Base-by-base conservation (phyloP, 1,284 basidiomycete genomes). In the Moesziomyces antarcticus region DNA sequence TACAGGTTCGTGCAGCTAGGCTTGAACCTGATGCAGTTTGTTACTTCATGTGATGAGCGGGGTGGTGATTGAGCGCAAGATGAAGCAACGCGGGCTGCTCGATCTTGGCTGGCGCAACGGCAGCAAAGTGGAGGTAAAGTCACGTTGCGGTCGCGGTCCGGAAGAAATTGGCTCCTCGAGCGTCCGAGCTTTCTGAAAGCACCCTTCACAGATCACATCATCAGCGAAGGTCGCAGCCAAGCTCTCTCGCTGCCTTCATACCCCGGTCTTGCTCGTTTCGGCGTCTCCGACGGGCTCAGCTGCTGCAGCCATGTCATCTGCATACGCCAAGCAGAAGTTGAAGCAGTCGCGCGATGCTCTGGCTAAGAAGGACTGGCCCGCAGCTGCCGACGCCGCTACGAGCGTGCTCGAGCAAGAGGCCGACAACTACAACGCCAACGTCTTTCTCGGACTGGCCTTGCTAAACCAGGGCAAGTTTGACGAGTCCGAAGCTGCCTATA, bases 391-490 rank as follows among this genome's bases (percentile, higher is more conserved):
- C 45, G 67, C 70, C 22, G 77, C 77, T 9, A 25, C 30, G 7
- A 56, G 56, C 54, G 63, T 83, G 13, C 63, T 83, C 20, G 73
- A 82, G 46, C 68, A 72, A 14, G 77, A 82, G 30, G 52, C 62
- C n/a, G 56, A 77, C 48, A 80, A 83, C 65, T 83, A 83, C 58
- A 81, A 82, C 51, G 82, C 80, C 79, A 73, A 77, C 50, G 82
- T 82, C 53, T 75, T 80, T 24, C 67, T 63, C 21, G 82, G 73
- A 2, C 68, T 83, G 2, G 75, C 82, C 3, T 63, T 78, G 11
- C 56, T 83, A 35, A 71, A 79, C 40, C 73, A 70, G 14, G 57
- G 72, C 43, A 56, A 74, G 25, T 69, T 69, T 11, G 58, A 58
- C 22, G 66, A 77, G 30, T 72, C 73, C 21, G 80, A 82, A 56